phyloP scores from a whole-genome alignment of 345 rosid species.

The Heritiera fomes region DNA sequence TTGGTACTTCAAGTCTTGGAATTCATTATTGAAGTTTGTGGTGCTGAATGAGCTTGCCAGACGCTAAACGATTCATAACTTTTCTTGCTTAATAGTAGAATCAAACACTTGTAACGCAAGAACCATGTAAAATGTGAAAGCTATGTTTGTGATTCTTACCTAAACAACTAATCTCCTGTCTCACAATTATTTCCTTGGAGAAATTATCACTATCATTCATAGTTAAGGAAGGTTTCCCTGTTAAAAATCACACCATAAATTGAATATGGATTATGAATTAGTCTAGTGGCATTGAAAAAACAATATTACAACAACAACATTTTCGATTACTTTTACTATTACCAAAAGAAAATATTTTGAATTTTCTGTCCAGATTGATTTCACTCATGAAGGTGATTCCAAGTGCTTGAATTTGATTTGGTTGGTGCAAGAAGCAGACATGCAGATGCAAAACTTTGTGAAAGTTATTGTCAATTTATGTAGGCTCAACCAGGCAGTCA shows the following conservation, averaged over 20 bases:
- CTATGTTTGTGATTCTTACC: conserved; percentile 1
- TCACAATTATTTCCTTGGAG: neutral
- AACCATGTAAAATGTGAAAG: neutral
- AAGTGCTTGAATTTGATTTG: neutral
- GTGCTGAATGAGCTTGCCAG: too few species aligned
- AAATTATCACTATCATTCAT: neutral
- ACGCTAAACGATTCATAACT: too few species aligned
- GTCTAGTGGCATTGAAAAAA: too few species aligned
- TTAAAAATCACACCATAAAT: neutral
- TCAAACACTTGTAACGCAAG: neutral
- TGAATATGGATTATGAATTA: too few species aligned
- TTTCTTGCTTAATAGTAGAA: too few species aligned
- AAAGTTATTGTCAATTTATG: neutral
- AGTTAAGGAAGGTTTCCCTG: neutral
- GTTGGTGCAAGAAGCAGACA: neutral
- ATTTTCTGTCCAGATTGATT: neutral
- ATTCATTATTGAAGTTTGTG: too few species aligned
- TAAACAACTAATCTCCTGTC: neutral
- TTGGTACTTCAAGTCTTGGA: too few species aligned
- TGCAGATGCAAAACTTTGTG: neutral
- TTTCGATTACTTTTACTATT: too few species aligned
- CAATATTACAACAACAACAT: too few species aligned
- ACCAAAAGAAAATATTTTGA: neutral
- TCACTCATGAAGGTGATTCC: neutral
- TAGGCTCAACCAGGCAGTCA: neutral